Evolutionary conservation across 306 rosid species (phyloP), one percentile per base, ranked within the genome.

Genomic region (Prunus mira): DNA sequence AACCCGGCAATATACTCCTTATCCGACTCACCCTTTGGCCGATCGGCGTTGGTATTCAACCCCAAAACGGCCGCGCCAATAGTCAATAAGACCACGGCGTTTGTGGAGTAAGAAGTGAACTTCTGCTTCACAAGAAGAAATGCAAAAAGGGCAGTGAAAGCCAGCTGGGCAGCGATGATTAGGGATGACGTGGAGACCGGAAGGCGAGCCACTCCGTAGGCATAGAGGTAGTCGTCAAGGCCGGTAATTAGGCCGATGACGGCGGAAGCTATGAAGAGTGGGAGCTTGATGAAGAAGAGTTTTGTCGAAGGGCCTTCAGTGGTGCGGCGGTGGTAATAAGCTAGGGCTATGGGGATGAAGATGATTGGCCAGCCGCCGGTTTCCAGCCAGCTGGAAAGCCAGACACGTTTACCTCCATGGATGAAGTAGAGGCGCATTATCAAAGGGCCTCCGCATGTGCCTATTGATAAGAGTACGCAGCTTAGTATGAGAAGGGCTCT

Each of bases 281-380:
- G 84, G 0, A 71, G 86, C 12, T 68, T 85, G 80, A 93, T 88
- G 13, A 79, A 79, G 68, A 88, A 30, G 55, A 71, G 46, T n/a
- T 78, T 65, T 6, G 83, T 13, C 3, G 64, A 22, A 17, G 43
- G 61, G 1, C 55, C 41, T 7, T 63, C 49, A 5, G 24, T 71
- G 11, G 32, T 52, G 10, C 91, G 97, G 76, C 85, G 85, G 78
- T 49, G 58, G 57, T 75, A 3, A 84, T 85, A 89, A 9, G 83
- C 67, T 52, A 79, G 2, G 51, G 56, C 5, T 15, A 91, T 81
- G 17, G 96, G 97, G 32, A 86, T 0, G 9, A 93, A 28, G 62
- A 88, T 77, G 75, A 93, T 2, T 0, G 98, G 98, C 77, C 86
- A 93, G 50, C 91, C 96, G 8, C 82, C 90, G 38, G 97, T 88